Evolutionary conservation across 495 filamentous ascomycete species (phyloP).

Genomic region (Hypoxylon lienhwacheense): DNA sequence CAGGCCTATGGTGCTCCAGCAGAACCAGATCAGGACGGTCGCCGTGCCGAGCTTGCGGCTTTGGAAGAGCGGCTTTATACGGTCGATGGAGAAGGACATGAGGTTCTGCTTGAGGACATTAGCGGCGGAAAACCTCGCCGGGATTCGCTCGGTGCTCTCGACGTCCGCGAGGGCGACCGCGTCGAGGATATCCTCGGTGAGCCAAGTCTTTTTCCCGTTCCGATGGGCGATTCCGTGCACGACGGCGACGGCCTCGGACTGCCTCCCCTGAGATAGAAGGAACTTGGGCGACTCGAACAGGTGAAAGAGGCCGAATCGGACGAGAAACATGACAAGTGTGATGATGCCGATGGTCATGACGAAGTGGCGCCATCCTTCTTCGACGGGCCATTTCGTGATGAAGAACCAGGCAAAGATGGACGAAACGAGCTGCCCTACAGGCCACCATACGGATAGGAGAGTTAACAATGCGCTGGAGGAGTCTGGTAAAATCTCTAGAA

Average conservation of each 20-base stretch:
- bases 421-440: slow-evolving; percentile 70
- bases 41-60: slow-evolving; percentile 51
- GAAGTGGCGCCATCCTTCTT: slow-evolving; percentile 79
- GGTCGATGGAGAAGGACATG: slow-evolving; percentile 48
- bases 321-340: slow-evolving; percentile 69
- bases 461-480: slow-evolving; percentile 76
- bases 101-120: slow-evolving; percentile 44
- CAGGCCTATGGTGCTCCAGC: slow-evolving; percentile 58
- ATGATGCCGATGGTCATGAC: slow-evolving; percentile 71
- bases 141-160: slow-evolving; percentile 25
- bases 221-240: slow-evolving; percentile 73
- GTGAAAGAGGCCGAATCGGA: slow-evolving; percentile 79
- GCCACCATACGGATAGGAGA: slow-evolving; percentile 78
- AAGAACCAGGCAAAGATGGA: slow-evolving; percentile 79
- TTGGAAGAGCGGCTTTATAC: slow-evolving; percentile 52
- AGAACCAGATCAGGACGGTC: slow-evolving; percentile 60
- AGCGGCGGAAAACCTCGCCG: slow-evolving; percentile 36
- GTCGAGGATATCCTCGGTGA: slow-evolving; percentile 63
- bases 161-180: slow-evolving; percentile 54
- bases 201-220: slow-evolving; percentile 65
- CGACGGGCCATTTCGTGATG: slow-evolving; percentile 67
- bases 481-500: slow-evolving; percentile 79
- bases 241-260: slow-evolving; percentile 72
- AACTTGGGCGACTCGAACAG: slow-evolving; percentile 85
- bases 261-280: slow-evolving; percentile 71